Percentiles rank a stretch among this genome's conserved stretches.
Conservation (phyloP, 805 yeast genomes). For the Saccharomyces paradoxus region DNA sequence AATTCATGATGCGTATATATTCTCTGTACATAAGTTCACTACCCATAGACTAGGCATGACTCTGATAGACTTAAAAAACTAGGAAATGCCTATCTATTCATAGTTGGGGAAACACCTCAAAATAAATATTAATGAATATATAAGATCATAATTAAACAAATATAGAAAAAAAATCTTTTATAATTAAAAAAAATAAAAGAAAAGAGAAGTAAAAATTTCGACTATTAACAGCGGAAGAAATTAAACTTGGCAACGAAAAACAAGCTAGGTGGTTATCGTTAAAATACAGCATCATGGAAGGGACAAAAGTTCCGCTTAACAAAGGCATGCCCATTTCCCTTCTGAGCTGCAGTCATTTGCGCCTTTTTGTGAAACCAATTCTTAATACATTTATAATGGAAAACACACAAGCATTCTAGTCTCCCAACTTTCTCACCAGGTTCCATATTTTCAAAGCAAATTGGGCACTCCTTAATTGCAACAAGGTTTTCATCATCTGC, state of each 20-base stretch:
- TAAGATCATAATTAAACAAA: background rate
- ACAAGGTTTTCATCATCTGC: slow-evolving; percentile 21
- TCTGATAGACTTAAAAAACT: background rate
- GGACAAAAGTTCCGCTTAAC: slow-evolving; percentile 39
- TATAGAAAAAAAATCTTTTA: background rate
- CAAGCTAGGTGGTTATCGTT: background rate
- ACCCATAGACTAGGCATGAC: background rate
- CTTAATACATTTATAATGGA: slow-evolving; percentile 84
- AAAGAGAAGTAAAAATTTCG: background rate
- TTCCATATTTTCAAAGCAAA: slow-evolving; percentile 80
- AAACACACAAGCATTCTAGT: slow-evolving; percentile 87
- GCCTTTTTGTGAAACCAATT: slow-evolving; percentile 87
- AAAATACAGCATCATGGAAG: slow-evolving; percentile 36
- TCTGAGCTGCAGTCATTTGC: slow-evolving; percentile 31
- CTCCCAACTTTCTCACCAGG: slow-evolving; percentile 89
- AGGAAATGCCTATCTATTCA: background rate
- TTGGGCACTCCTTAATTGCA: slow-evolving; percentile 74
- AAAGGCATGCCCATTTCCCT: slow-evolving; percentile 2
- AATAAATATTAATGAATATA: background rate
- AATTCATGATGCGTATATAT: slow-evolving; percentile 1
- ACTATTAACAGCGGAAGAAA: background rate
- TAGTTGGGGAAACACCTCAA: slow-evolving; percentile 1
- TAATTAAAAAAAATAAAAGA: background rate
- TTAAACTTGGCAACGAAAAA: background rate
- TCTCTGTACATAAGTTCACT: background rate